Percentiles rank a stretch among this genome's conserved stretches.
Evolutionary conservation across 2,329 filamentous ascomycete species (phyloP).

Genomic region (Pseudogymnoascus sp.): DNA sequence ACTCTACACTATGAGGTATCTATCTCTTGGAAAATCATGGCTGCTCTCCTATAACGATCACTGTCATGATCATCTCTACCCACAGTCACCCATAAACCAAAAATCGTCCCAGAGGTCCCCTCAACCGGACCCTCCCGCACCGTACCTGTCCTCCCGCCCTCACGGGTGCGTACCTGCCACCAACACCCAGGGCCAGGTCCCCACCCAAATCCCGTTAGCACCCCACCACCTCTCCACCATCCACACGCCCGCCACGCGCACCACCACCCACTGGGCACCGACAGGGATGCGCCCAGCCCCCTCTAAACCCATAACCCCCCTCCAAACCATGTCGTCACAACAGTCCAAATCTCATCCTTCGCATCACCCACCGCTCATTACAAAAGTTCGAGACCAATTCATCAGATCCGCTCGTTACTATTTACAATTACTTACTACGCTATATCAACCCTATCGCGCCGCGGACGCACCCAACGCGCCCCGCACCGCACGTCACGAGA

Average conservation of each 20-base stretch:
- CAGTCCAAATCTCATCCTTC: too few relatives aligned
- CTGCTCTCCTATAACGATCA: background rate
- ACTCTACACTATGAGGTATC: background rate
- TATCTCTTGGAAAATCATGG: background rate
- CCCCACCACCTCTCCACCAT: background rate
- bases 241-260: background rate
- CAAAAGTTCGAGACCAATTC: background rate
- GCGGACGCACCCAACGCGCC: background rate
- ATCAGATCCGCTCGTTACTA: background rate
- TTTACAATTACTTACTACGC: background rate
- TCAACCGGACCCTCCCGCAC: background rate
- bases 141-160: background rate
- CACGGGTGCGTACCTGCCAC: background rate
- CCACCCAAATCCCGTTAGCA: slow-evolving; percentile 3
- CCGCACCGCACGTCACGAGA: background rate
- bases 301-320: background rate
- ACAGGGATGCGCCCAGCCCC: background rate
- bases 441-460: background rate
- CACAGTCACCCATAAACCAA: background rate
- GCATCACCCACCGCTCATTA: background rate
- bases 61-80: background rate
- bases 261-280: background rate
- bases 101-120: background rate
- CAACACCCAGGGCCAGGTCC: background rate
- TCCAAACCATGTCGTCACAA: background rate